phyloP scores from a whole-genome alignment of 2,329 filamentous ascomycete species.

The Davidsoniella eucalypti region DNA sequence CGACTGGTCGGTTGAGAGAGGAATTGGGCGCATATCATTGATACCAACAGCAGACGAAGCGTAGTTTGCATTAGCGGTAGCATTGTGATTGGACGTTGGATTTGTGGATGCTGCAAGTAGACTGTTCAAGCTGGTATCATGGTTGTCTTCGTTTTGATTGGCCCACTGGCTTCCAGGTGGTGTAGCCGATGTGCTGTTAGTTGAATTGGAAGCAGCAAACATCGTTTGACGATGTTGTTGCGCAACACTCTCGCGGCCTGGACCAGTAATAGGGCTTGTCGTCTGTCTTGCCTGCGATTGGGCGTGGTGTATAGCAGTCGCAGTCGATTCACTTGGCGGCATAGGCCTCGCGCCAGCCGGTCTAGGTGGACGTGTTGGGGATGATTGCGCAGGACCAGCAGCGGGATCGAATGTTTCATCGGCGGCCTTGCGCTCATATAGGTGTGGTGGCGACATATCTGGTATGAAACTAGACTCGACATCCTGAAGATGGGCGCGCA shows the following conservation, averaged over 20 bases:
- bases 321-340: constrained; percentile 1
- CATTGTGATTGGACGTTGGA: background rate
- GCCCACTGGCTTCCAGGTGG: background rate
- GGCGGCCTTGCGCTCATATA: constrained; percentile 23
- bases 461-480: constrained; percentile 50
- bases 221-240: constrained; percentile 3
- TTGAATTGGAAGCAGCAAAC: background rate
- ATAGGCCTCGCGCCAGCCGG: background rate
- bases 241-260: background rate
- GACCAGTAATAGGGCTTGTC: background rate
- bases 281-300: constrained; percentile 3
- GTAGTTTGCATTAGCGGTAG: background rate
- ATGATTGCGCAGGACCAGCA: constrained; percentile 9
- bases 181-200: background rate
- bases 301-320: constrained; percentile 1
- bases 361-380: constrained; percentile 13
- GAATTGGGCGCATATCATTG: background rate
- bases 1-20: background rate
- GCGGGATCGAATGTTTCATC: constrained; percentile 48
- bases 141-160: background rate
- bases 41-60: background rate
- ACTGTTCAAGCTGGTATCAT: constrained; percentile 6
- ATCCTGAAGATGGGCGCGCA: constrained; percentile 42
- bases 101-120: background rate
- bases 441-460: constrained; percentile 38